Percentiles rank a stretch among this genome's conserved stretches.
These are phyloP conservation scores for Domatiomyces globalis DNA, from an alignment of 2,329 filamentous ascomycete genomes.

Conservation along the genomic window DNA sequence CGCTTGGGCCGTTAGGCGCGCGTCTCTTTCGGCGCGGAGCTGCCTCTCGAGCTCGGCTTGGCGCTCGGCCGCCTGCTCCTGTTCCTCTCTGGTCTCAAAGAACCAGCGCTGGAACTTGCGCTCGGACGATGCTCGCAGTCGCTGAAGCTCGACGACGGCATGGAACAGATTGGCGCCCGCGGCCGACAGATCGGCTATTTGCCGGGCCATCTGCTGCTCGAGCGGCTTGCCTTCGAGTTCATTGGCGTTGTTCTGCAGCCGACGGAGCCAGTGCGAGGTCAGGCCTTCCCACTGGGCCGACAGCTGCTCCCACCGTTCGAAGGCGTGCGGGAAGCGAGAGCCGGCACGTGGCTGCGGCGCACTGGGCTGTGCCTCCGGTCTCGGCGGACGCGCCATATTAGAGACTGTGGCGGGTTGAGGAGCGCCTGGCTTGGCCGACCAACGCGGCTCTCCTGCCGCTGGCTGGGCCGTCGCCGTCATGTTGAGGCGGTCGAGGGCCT, in stretches of 20 bases:
- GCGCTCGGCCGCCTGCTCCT: conserved; percentile 71
- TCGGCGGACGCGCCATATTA: background rate
- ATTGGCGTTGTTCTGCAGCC: conserved; percentile 77
- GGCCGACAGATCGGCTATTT: conserved; percentile 93
- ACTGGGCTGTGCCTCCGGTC: conserved; percentile 22
- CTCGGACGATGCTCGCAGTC: conserved; percentile 84
- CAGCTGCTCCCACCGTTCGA: conserved; percentile 91
- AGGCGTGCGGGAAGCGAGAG: conserved; percentile 63
- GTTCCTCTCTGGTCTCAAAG: conserved; percentile 79
- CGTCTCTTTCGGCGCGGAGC: conserved; percentile 59
- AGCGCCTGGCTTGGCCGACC: conserved; percentile 4
- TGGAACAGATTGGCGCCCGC: conserved; percentile 96
- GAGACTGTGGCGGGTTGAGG: conserved; percentile 19
- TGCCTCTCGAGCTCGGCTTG: conserved; percentile 65
- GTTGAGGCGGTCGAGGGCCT: conserved; percentile 17
- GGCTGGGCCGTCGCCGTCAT: conserved; percentile 13
- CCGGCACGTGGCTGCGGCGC: conserved; percentile 19
- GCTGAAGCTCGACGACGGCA: conserved; percentile 88
- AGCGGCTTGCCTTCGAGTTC: conserved; percentile 72
- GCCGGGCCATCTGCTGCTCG: conserved; percentile 74
- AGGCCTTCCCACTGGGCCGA: conserved; percentile 97
- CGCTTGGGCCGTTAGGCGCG: conserved; percentile 39
- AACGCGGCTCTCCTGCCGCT: too few relatives aligned
- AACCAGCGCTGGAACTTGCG: conserved; percentile 98
- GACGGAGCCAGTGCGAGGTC: conserved; percentile 92